Evolutionary conservation across 331 rosid species (phyloP).

Genomic region (Malus hybrid): DNA sequence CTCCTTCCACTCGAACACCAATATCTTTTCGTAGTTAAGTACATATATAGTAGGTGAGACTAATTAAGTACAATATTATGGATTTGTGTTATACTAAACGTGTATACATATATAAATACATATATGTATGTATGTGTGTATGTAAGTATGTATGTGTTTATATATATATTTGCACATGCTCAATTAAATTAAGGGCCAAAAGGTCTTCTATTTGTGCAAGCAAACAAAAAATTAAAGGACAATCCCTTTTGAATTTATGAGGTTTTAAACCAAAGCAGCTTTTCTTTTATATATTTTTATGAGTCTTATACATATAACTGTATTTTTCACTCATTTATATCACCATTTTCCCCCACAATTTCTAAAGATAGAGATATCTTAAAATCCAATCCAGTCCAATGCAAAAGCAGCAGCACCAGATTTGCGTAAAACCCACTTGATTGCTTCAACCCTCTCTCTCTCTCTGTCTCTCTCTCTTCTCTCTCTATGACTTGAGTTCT

Average conservation of each 20-base stretch:
- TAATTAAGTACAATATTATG: conserved; percentile 1
- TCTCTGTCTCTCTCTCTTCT: conserved; percentile 19
- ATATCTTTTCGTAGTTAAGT: too few relatives aligned
- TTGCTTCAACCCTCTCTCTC: conserved; percentile 54
- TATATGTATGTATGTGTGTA: too few relatives aligned
- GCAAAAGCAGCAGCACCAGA: conserved; percentile 60
- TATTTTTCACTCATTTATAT: conserved; percentile 11
- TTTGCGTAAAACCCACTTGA: conserved; percentile 98
- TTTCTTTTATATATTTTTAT: not conserved
- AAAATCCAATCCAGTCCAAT: conserved; percentile 63
- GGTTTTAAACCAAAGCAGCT: not conserved
- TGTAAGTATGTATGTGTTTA: too few relatives aligned
- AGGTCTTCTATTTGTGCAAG: conserved; percentile 17
- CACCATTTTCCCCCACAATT: not conserved
- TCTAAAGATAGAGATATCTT: conserved; percentile 47
- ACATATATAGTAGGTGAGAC: conserved; percentile 6
- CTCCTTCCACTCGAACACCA: too few relatives aligned
- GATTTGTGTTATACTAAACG: not conserved
- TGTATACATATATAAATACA: too few relatives aligned
- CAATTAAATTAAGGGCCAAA: conserved; percentile 4
- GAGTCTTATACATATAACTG: conserved; percentile 4
- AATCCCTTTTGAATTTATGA: conserved; percentile 9
- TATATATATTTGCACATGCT: not conserved
- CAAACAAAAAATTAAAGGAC: conserved; percentile 8
- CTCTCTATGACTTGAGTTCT: conserved; percentile 55